Evolutionary conservation across 148 eudicot species (phyloP).

Genomic region (Amaranthus hypochondriacus): DNA sequence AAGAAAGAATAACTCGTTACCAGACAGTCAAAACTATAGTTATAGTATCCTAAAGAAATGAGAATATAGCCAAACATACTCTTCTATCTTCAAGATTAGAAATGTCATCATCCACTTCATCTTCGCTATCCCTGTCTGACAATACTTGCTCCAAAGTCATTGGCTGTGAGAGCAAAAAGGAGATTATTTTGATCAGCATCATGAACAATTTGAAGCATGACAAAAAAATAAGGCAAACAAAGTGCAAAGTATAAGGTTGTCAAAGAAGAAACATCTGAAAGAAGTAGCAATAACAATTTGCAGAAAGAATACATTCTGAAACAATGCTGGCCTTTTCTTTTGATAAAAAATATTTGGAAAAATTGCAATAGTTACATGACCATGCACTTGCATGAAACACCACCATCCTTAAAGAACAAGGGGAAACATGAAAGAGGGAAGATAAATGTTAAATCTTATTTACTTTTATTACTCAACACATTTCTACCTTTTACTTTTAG

Average conservation of each 20-base stretch:
- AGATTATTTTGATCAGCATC: conserved; percentile 4
- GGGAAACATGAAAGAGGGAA: background rate
- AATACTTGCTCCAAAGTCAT: conserved; percentile 88
- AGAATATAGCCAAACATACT: conserved; percentile 43
- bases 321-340: background rate
- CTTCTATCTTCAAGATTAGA: conserved; percentile 88
- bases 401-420: too few species aligned
- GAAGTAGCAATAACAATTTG: background rate
- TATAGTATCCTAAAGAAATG: background rate
- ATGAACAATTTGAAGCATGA: conserved; percentile 4
- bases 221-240: background rate
- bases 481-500: background rate
- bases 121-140: conserved; percentile 93
- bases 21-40: background rate
- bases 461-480: background rate
- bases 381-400: background rate
- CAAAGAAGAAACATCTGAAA: background rate
- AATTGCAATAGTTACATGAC: background rate
- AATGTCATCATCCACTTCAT: conserved; percentile 88
- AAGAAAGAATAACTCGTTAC: background rate
- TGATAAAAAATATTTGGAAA: background rate
- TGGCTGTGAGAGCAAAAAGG: conserved; percentile 43
- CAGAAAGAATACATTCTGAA: background rate
- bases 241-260: background rate
- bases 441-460: background rate